phyloP scores from a whole-genome alignment of 2,329 filamentous ascomycete species.

The Penicillium sp. region DNA sequence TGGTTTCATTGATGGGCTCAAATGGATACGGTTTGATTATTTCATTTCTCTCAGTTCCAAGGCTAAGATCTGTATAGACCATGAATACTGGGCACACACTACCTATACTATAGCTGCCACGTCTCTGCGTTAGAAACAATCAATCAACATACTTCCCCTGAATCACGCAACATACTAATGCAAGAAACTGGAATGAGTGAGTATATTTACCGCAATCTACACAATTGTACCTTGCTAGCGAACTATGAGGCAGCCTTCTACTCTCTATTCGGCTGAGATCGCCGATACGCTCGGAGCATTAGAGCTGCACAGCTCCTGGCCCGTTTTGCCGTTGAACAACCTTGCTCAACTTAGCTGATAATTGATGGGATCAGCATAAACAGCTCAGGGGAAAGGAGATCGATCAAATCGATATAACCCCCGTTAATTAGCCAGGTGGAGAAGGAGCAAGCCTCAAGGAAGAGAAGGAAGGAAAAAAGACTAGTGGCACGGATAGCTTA shows the following conservation, averaged over 20 bases:
- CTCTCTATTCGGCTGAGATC: not conserved
- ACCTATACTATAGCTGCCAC: not conserved
- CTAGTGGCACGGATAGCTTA: not conserved
- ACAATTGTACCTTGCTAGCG: not conserved
- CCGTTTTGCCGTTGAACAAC: not conserved
- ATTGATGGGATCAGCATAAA: not conserved
- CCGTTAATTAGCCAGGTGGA: not conserved
- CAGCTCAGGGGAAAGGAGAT: not conserved
- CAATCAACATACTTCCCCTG: not conserved
- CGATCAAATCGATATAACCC: not conserved
- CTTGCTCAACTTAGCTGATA: not conserved
- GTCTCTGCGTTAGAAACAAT: not conserved
- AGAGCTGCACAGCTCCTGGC: not conserved
- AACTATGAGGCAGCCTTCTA: not conserved
- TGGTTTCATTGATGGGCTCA: not conserved
- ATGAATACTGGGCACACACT: not conserved
- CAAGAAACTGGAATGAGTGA: not conserved
- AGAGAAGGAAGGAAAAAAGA: not conserved
- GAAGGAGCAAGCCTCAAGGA: not conserved
- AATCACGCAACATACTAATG: not conserved
- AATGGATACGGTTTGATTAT: not conserved
- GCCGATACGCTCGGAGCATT: not conserved
- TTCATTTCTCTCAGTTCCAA: too few species aligned
- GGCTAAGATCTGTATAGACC: too few species aligned
- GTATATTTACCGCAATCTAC: not conserved